Evolutionary conservation across 306 rosid species (phyloP).

Genomic region (Lathyrus sativus): DNA sequence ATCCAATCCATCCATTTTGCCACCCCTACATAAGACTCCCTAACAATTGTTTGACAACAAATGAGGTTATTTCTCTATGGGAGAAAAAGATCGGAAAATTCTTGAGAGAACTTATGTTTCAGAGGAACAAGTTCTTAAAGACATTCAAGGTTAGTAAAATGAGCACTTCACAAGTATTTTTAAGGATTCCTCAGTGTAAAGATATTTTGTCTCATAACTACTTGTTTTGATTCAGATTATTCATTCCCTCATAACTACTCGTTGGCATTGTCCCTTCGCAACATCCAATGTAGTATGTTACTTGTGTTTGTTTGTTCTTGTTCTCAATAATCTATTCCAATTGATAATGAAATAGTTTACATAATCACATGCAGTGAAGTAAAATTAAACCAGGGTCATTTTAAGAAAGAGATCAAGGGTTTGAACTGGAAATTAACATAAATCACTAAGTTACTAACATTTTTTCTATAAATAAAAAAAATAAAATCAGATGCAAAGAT

Average conservation of each 20-base stretch:
- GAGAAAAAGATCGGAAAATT: slow-evolving; percentile 50
- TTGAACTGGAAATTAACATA: too few species aligned
- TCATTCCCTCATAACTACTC: too few species aligned
- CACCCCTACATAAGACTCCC: slow-evolving; percentile 46
- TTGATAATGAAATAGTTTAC: too few species aligned
- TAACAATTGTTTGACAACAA: slow-evolving; percentile 38
- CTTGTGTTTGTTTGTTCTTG: slow-evolving; percentile 1
- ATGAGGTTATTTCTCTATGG: slow-evolving; percentile 48
- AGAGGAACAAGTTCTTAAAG: slow-evolving; percentile 49
- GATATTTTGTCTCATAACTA: slow-evolving; percentile 37
- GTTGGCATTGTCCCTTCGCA: slow-evolving; percentile 42
- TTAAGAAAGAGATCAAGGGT: too few species aligned
- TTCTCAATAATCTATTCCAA: too few species aligned
- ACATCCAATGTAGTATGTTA: background rate
- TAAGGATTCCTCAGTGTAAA: background rate
- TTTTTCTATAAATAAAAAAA: too few species aligned
- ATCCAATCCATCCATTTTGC: too few species aligned
- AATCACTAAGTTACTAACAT: too few species aligned
- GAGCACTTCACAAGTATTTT: background rate
- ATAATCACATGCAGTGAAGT: too few species aligned
- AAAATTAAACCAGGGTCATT: too few species aligned
- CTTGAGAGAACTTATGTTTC: slow-evolving; percentile 41
- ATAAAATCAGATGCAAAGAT: too few species aligned
- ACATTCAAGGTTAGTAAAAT: slow-evolving; percentile 43
- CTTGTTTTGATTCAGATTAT: background rate